A percentile compares a stretch with the other conserved stretches of the same genome.
Evolutionary conservation across 805 yeast genomes (phyloP).

Genomic region (Kuraishia molischiana): DNA sequence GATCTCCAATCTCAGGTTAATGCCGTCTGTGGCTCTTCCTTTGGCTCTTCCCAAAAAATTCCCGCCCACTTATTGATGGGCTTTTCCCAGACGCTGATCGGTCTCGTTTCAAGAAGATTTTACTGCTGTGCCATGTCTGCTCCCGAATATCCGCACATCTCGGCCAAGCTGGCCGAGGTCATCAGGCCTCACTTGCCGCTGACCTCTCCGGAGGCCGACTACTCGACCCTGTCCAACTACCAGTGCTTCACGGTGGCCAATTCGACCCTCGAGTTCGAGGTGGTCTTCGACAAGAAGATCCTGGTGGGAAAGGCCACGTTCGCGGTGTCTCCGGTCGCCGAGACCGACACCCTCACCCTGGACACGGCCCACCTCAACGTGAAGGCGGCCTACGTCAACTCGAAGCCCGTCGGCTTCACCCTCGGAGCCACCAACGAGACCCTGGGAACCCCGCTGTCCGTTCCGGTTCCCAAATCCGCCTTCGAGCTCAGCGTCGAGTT

Average conservation of each 20-base stretch:
- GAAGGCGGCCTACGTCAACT: constrained; percentile 32
- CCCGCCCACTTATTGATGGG: too few species aligned
- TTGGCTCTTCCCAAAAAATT: too few species aligned
- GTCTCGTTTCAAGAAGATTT: too few species aligned
- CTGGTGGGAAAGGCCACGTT: constrained; percentile 48
- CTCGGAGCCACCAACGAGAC: constrained; percentile 37
- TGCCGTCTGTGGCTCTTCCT: too few species aligned
- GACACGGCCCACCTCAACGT: constrained; percentile 63
- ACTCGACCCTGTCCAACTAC: constrained; percentile 75
- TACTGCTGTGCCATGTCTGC: too few species aligned
- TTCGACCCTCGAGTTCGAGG: constrained; percentile 41
- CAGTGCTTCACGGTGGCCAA: constrained; percentile 34
- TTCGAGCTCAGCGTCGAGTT: constrained; percentile 36
- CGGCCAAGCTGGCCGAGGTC: constrained; percentile 4
- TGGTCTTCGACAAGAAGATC: constrained; percentile 42
- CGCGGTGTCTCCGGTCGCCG: constrained; percentile 23
- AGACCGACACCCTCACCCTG: constrained; percentile 31
- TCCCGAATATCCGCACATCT: not conserved
- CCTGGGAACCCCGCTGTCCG: constrained; percentile 46
- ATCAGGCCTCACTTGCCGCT: constrained; percentile 23
- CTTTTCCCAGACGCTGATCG: too few species aligned
- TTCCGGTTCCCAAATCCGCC: constrained; percentile 13
- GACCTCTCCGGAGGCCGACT: constrained; percentile 50
- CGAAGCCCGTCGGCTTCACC: constrained; percentile 18
- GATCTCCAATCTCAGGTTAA: too few species aligned